These are phyloP conservation scores for Trebouxiophyceae sp. DNA, from an alignment of 163 green algal genomes.

Conservation along the genomic window DNA sequence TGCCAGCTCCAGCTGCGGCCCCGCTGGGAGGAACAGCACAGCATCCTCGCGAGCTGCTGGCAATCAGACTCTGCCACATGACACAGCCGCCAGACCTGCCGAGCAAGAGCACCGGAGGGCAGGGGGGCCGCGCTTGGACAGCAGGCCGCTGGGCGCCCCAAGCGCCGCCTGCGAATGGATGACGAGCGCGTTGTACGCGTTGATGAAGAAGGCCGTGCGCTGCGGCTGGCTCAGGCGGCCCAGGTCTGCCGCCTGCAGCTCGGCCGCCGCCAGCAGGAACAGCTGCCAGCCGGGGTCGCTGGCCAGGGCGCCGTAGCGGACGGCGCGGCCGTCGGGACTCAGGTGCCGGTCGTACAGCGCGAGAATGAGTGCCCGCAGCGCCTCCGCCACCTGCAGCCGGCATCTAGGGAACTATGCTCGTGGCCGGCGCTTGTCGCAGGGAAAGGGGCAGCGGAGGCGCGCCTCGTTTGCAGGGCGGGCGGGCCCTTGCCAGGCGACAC, in stretches of 20 bases:
- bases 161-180: neutral
- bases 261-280: conserved; percentile 65
- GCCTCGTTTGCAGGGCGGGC: neutral
- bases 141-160: no score
- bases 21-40: no score
- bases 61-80: no score
- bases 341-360: conserved; percentile 71
- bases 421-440: neutral
- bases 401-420: neutral
- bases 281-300: conserved; percentile 49
- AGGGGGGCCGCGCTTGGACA: no score
- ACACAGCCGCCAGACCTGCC: no score
- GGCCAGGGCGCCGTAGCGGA: conserved; percentile 56
- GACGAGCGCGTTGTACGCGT: conserved; percentile 87
- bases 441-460: neutral
- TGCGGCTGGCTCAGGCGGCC: conserved; percentile 42
- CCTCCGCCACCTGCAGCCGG: conserved; percentile 46
- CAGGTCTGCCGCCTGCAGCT: conserved; percentile 80
- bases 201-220: conserved; percentile 88
- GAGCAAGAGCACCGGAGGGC: no score
- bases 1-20: no score
- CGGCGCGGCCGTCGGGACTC: conserved; percentile 46
- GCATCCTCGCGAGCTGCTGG: no score
- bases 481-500: neutral
- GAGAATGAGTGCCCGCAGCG: conserved; percentile 58